phyloP scores from a whole-genome alignment of 2,329 filamentous ascomycete species.

The Aciculosporium take region DNA sequence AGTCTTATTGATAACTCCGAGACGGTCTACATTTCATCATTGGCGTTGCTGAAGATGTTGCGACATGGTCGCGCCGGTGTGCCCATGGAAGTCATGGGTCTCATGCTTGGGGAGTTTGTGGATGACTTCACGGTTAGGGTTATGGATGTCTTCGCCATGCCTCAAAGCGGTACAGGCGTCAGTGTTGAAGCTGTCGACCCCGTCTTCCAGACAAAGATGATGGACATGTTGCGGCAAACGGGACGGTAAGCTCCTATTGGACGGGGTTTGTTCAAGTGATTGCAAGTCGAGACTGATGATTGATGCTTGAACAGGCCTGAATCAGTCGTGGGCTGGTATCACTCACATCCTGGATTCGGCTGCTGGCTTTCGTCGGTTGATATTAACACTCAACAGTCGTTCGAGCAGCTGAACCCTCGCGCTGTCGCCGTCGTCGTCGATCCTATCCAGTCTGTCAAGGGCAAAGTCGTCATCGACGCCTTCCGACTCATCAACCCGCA shows the following conservation, averaged over 20 bases:
- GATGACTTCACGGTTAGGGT: constrained; percentile 98
- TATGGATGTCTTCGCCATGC: constrained; percentile 98
- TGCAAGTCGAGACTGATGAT: background rate
- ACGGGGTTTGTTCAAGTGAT: background rate
- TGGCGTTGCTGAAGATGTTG: constrained; percentile 96
- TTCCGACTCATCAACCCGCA: constrained; percentile 98
- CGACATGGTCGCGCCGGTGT: constrained; percentile 94
- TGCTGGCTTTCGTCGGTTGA: constrained; percentile 98
- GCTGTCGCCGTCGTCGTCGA: constrained; percentile 97
- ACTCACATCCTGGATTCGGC: constrained; percentile 96
- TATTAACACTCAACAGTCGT: constrained; percentile 99
- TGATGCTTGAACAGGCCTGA: constrained; percentile 54
- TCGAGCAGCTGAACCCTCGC: constrained; percentile 92
- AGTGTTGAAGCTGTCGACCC: constrained; percentile 97
- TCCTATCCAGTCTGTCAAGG: constrained; percentile 97
- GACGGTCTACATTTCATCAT: constrained; percentile 96
- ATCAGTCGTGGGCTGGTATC: constrained; percentile 97
- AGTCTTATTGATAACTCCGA: constrained; percentile 97
- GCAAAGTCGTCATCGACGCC: constrained; percentile 97
- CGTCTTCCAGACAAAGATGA: constrained; percentile 99
- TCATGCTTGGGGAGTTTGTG: constrained; percentile 98
- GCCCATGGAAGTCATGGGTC: constrained; percentile 99
- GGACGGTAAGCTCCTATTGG: constrained; percentile 51
- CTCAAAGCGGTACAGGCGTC: constrained; percentile 93
- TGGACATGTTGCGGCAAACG: constrained; percentile 98